A percentile compares a stretch with the other conserved stretches of the same genome.
Evolutionary conservation across 495 filamentous ascomycete species (phyloP).

Genomic region (Penicillium chermesinum): DNA sequence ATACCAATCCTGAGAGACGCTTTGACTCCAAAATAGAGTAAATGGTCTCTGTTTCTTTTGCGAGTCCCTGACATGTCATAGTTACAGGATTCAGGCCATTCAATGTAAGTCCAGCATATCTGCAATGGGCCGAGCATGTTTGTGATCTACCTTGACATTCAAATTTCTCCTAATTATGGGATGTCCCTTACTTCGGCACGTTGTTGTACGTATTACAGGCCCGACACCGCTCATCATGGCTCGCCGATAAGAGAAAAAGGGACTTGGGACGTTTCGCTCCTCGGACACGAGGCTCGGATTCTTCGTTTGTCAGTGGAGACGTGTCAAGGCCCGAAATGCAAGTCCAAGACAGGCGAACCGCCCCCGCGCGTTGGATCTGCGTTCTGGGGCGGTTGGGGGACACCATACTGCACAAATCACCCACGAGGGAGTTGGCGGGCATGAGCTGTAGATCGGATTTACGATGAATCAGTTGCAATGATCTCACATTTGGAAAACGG

Average conservation of each 20-base stretch:
- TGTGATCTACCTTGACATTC: constrained; percentile 16
- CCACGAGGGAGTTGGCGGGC: too few relatives aligned
- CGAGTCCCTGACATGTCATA: constrained; percentile 16
- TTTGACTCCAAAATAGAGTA: neutral
- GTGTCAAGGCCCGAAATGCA: neutral
- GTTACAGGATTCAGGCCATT: constrained; percentile 5
- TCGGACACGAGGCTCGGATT: constrained; percentile 10
- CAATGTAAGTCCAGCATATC: neutral
- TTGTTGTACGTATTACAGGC: constrained; percentile 11
- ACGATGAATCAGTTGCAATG: constrained; percentile 3
- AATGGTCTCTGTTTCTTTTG: constrained; percentile 2
- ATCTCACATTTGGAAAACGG: constrained; percentile 16
- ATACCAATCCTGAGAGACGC: too few relatives aligned
- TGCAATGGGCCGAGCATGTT: constrained; percentile 7
- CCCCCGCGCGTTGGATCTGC: constrained; percentile 4
- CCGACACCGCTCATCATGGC: neutral
- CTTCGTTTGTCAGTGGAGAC: constrained; percentile 1
- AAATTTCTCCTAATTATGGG: constrained; percentile 11
- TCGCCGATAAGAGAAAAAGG: neutral
- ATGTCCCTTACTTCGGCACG: constrained; percentile 21
- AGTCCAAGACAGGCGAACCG: neutral
- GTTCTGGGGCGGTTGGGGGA: constrained; percentile 6
- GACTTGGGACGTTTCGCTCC: neutral
- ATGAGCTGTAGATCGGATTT: constrained; percentile 6
- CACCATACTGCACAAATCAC: too few relatives aligned